Evolutionary conservation across 73 alveolate genomes (phyloP), one percentile per base, ranked within the genome.

Genomic region (Paramecium pentaurelia): DNA sequence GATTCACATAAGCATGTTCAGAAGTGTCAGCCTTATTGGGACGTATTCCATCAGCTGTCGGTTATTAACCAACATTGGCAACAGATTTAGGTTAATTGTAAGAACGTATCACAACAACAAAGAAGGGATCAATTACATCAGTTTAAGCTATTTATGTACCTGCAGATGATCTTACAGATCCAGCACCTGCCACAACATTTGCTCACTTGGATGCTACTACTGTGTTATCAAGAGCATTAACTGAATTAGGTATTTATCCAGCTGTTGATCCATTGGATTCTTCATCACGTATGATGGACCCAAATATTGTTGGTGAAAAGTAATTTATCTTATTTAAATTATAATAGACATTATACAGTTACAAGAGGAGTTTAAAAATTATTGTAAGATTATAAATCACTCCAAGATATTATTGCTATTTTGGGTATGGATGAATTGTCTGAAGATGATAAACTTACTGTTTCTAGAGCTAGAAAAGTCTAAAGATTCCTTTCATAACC

Each of bases 171-270:
- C 86, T 98, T 92, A 97, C 99, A 73, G 99, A 98, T 93, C 99
- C 99, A 6, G 99, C 99, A 22, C 99, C 99, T 22, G 99, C 99
- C 77, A 98, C 99, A 83, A 98, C 99, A 51, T 98, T 98, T 95
- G 99, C 99, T 47, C 99, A 98, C 95, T 92, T 98, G 96, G 99
- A 98, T 77, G 99, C 99, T 59, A 97, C 99, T 40, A 98, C 99
- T 92, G 99, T 97, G 95, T 92, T 96, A 86, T 96, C 98, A 36
- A 87, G 98, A 80, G 98, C 97, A 83, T 84, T 97, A 80, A 96
- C 98, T 85, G 99, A 97, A 96, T 85, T 98, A 68, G 99, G 99
- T 68, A 98, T 98, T 94, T 98, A 98, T 93, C 99, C 99, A 45
- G 99, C 99, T 20, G 99, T 98, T 95, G 99, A 98, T 91, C 99